Evolutionary conservation across 345 rosid species (phyloP).

Genomic region (Abelmoschus esculentus): DNA sequence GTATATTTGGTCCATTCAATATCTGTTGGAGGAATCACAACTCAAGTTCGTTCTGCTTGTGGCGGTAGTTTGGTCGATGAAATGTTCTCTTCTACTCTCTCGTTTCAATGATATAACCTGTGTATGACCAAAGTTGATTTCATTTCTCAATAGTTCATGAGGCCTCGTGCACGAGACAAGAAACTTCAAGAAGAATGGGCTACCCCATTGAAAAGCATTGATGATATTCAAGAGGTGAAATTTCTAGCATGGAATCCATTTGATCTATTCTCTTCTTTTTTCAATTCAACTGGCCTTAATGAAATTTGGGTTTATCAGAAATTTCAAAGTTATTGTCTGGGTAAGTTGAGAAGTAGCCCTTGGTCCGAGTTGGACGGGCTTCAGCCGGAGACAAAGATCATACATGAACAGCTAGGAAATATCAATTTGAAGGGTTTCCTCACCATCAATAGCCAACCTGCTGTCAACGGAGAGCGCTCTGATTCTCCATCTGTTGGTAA

Average conservation of each 20-base stretch:
- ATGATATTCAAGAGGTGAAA: conserved; percentile 76
- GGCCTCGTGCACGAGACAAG: conserved; percentile 83
- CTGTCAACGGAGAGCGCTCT: conserved; percentile 81
- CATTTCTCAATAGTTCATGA: conserved; percentile 49
- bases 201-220: conserved; percentile 54
- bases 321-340: conserved; percentile 71
- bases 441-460: conserved; percentile 96
- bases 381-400: conserved; percentile 91
- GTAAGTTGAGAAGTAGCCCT: conserved; percentile 79
- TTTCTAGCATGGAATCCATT: conserved; percentile 4
- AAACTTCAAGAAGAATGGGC: conserved; percentile 88
- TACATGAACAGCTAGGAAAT: conserved; percentile 72
- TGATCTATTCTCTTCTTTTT: neutral
- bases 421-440: conserved; percentile 82
- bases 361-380: conserved; percentile 97
- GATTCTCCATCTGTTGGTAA: conserved; percentile 80
- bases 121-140: conserved; percentile 5
- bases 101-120: neutral
- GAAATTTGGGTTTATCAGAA: conserved; percentile 45
- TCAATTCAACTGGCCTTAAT: neutral
- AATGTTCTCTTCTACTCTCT: neutral
- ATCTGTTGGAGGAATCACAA: neutral
- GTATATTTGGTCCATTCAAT: neutral
- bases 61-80: neutral
- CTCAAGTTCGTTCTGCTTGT: neutral